These are phyloP conservation scores for Chlorella sp. DNA, from an alignment of 139 green algal species.

Conservation along the genomic window DNA sequence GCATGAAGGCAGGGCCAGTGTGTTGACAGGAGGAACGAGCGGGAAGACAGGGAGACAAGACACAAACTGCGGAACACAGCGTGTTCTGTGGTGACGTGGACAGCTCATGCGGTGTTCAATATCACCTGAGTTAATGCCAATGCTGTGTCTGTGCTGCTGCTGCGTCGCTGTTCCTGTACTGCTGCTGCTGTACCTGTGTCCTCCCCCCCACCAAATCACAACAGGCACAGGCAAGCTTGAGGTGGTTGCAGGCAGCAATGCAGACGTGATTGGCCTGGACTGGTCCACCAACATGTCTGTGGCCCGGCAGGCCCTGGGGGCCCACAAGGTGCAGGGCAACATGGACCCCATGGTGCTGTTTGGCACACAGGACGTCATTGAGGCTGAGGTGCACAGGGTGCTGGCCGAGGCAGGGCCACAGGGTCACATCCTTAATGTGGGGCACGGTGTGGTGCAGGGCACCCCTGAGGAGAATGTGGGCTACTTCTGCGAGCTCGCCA, in stretches of 20 bases:
- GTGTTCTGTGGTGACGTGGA: too few species aligned
- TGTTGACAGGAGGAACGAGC: too few species aligned
- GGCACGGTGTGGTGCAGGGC: constrained; percentile 86
- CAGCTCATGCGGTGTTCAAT: too few species aligned
- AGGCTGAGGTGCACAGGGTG: constrained; percentile 8
- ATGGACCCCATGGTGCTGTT: constrained; percentile 95
- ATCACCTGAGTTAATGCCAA: too few species aligned
- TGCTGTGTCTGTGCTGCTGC: too few species aligned
- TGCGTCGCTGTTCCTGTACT: too few species aligned
- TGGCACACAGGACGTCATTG: constrained; percentile 40
- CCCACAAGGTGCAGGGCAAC: constrained; percentile 52
- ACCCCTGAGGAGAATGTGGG: constrained; percentile 89
- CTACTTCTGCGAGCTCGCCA: constrained; percentile 83
- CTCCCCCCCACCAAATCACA: too few species aligned
- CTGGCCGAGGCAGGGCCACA: constrained; percentile 47
- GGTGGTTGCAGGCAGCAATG: constrained; percentile 43
- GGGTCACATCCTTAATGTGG: constrained; percentile 93
- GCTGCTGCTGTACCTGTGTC: too few species aligned
- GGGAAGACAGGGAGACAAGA: too few species aligned
- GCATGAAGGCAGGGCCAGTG: too few species aligned
- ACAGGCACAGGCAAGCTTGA: constrained; percentile 78
- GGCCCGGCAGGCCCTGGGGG: constrained; percentile 58
- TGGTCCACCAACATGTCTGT: constrained; percentile 76
- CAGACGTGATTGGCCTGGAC: constrained; percentile 91
- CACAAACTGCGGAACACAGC: too few species aligned